phyloP scores from a whole-genome alignment of 805 yeast genomes.

The Kodamaea nitidulidarum region DNA sequence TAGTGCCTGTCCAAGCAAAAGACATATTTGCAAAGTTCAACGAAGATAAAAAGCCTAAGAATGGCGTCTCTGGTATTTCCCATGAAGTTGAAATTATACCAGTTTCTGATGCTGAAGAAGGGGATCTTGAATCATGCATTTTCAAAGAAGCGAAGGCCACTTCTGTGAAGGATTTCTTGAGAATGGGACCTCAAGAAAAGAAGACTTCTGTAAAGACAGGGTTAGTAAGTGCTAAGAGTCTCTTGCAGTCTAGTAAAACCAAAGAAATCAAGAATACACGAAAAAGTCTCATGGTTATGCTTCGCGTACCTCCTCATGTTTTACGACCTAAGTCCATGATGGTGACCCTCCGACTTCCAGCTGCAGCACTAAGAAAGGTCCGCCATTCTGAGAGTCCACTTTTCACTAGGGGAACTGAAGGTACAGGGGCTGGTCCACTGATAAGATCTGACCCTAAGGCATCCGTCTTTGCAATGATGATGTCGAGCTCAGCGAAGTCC shows the following conservation, averaged over 20 bases:
- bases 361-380: conserved; percentile 23
- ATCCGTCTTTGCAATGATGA: conserved; percentile 37
- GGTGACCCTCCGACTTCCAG: conserved; percentile 24
- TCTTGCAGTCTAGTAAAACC: not conserved
- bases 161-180: conserved; percentile 30
- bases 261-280: conserved; percentile 4
- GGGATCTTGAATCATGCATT: conserved; percentile 19
- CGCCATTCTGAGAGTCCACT: conserved; percentile 27
- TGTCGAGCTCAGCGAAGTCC: conserved; percentile 26
- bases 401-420: conserved; percentile 21
- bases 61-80: too few species aligned
- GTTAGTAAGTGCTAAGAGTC: too few species aligned
- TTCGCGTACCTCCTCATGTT: not conserved
- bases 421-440: not conserved
- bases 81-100: not conserved
- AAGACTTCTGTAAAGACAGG: too few species aligned
- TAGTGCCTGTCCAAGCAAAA: conserved; percentile 17
- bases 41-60: conserved; percentile 1
- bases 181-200: not conserved
- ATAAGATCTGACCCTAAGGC: conserved; percentile 3
- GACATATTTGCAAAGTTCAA: conserved; percentile 17
- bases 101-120: not conserved
- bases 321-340: not conserved
- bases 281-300: not conserved
- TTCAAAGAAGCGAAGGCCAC: conserved; percentile 19